Percentiles rank a stretch among this genome's conserved stretches.
phyloP scores from a whole-genome alignment of 805 yeast genomes.

The Myxozyma lipomycoides region DNA sequence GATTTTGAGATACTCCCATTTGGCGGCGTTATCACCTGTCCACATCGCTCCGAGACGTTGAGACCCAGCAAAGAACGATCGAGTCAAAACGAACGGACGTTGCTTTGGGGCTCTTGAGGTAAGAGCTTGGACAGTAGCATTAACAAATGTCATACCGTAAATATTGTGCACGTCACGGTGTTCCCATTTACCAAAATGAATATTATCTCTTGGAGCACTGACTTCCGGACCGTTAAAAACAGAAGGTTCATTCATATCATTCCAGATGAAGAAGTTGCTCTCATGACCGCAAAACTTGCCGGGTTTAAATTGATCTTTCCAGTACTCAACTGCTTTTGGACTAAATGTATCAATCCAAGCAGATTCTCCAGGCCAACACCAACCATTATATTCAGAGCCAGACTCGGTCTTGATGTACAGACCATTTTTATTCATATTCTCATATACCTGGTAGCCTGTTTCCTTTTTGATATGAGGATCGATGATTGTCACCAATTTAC shows the following conservation, averaged over 20 bases:
- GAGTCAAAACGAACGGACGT: slow-evolving; percentile 83
- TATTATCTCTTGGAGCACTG: slow-evolving; percentile 71
- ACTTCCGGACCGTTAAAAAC: slow-evolving; percentile 95
- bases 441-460: slow-evolving; percentile 58
- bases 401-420: slow-evolving; percentile 47
- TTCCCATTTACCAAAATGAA: slow-evolving; percentile 80
- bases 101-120: slow-evolving; percentile 44
- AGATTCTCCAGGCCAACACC: slow-evolving; percentile 98
- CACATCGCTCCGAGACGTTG: slow-evolving; percentile 90
- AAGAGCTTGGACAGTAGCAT: slow-evolving; percentile 71
- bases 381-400: slow-evolving; percentile 64
- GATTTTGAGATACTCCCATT: slow-evolving; percentile 77
- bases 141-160: slow-evolving; percentile 75
- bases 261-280: slow-evolving; percentile 81
- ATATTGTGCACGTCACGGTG: slow-evolving; percentile 88
- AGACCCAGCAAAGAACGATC: slow-evolving; percentile 87
- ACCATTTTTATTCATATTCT: slow-evolving; percentile 43
- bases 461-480: slow-evolving; percentile 83
- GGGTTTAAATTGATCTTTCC: slow-evolving; percentile 54
- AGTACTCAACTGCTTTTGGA: slow-evolving; percentile 54
- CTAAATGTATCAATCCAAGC: slow-evolving; percentile 86
- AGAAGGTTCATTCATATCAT: slow-evolving; percentile 98
- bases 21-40: slow-evolving; percentile 96
- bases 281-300: slow-evolving; percentile 43
- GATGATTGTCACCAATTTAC: slow-evolving; percentile 77